Evolutionary conservation across 805 yeast species (phyloP).

Genomic region (Debaryomyces hansenii): DNA sequence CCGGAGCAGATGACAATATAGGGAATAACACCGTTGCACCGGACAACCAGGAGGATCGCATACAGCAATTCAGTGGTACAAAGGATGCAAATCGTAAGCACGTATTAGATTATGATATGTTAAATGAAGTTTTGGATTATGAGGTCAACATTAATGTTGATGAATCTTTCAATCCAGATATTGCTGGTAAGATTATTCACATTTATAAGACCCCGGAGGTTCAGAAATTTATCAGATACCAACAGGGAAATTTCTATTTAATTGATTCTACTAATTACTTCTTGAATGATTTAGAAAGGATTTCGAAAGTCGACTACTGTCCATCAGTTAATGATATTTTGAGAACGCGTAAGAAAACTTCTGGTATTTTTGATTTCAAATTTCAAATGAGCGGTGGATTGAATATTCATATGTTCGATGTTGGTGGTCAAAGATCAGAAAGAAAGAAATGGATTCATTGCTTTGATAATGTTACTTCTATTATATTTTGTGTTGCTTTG

Average conservation of each 20-base stretch:
- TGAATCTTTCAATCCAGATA: constrained; percentile 47
- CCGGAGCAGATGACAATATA: constrained; percentile 1
- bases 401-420: constrained; percentile 60
- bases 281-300: constrained; percentile 63
- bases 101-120: constrained; percentile 33
- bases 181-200: constrained; percentile 48
- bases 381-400: constrained; percentile 66
- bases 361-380: constrained; percentile 84
- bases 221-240: constrained; percentile 52
- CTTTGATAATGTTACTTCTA: constrained; percentile 86
- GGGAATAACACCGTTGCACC: neutral
- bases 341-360: constrained; percentile 86
- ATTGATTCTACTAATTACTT: constrained; percentile 86
- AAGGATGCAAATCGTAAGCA: constrained; percentile 12
- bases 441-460: constrained; percentile 97
- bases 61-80: constrained; percentile 10
- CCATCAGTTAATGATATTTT: constrained; percentile 79
- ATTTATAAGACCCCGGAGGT: constrained; percentile 63
- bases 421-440: constrained; percentile 95
- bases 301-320: constrained; percentile 57
- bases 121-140: constrained; percentile 45
- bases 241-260: constrained; percentile 71
- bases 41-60: constrained; percentile 7
- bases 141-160: constrained; percentile 56
- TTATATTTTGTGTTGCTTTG: constrained; percentile 87